A percentile compares a stretch with the other conserved stretches of the same genome.
Evolutionary conservation across 2,329 filamentous ascomycete genomes (phyloP).

Genomic region (Paraphaeosphaeria sporulosa): DNA sequence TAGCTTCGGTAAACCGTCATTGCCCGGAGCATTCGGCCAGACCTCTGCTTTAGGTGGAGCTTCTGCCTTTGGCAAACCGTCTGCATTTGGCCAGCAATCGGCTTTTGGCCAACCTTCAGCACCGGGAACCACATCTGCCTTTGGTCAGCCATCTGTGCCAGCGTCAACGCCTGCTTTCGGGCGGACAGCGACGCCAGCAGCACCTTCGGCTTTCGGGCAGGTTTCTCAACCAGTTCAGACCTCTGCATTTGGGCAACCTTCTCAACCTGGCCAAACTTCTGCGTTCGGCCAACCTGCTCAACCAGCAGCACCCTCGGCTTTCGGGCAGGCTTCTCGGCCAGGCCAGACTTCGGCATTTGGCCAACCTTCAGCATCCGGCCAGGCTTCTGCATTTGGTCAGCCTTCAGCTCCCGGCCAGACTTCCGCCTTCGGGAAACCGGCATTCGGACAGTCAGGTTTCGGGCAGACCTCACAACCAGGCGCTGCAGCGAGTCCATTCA

Average conservation of each 20-base stretch:
- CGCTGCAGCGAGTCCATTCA: conserved; percentile 39
- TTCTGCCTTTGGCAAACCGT: conserved; percentile 33
- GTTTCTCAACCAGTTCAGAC: conserved; percentile 23
- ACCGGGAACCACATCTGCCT: conserved; percentile 27
- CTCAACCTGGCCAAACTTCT: background rate
- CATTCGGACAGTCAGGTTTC: background rate
- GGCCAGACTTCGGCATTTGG: background rate
- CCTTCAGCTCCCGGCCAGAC: conserved; percentile 37
- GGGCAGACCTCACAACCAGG: conserved; percentile 41
- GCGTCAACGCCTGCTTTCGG: conserved; percentile 43
- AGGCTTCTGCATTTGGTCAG: conserved; percentile 25
- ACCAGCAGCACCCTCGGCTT: conserved; percentile 25
- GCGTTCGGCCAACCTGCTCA: conserved; percentile 23
- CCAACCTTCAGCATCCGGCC: conserved; percentile 22
- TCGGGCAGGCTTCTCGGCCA: conserved; percentile 26
- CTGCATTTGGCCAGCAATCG: conserved; percentile 13
- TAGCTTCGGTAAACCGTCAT: conserved; percentile 8
- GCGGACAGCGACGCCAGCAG: conserved; percentile 38
- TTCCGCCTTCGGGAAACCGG: conserved; percentile 36
- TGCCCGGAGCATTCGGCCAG: conserved; percentile 30
- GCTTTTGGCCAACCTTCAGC: no score
- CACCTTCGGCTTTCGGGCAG: conserved; percentile 23
- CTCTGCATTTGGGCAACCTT: conserved; percentile 23
- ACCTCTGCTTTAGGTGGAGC: conserved; percentile 20
- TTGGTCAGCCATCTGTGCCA: conserved; percentile 43